These are phyloP conservation scores for Ciborinia camelliae DNA, from an alignment of 2,329 filamentous ascomycete species.

Conservation along the genomic window DNA sequence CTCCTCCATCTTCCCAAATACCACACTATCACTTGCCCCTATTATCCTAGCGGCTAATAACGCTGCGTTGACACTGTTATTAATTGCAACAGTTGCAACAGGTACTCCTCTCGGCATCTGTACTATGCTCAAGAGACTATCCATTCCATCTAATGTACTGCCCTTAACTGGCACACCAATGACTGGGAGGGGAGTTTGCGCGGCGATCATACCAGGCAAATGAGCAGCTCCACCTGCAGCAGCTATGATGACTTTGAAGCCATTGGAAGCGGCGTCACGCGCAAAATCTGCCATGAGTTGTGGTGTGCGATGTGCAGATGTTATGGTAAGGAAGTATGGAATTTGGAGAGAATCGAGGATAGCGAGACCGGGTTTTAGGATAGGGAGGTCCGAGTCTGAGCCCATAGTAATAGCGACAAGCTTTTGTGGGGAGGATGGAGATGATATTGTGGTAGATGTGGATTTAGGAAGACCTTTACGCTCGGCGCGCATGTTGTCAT, in stretches of 20 bases:
- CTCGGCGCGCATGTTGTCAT: constrained; percentile 57
- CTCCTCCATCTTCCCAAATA: constrained; percentile 54
- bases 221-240: constrained; percentile 70
- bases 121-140: constrained; percentile 65
- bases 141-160: constrained; percentile 60
- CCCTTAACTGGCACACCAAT: constrained; percentile 77
- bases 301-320: constrained; percentile 75
- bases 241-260: constrained; percentile 41
- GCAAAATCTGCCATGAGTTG: constrained; percentile 66
- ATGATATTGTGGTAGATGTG: constrained; percentile 38
- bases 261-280: constrained; percentile 27
- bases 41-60: constrained; percentile 68
- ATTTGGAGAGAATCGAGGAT: constrained; percentile 57
- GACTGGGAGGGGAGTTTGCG: constrained; percentile 52
- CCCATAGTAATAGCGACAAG: constrained; percentile 80
- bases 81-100: constrained; percentile 73
- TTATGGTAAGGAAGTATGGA: constrained; percentile 70
- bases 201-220: constrained; percentile 21
- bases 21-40: constrained; percentile 53
- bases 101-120: constrained; percentile 75
- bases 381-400: constrained; percentile 67
- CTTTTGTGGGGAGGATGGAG: constrained; percentile 40
- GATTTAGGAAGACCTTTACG: constrained; percentile 43
- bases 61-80: constrained; percentile 75
- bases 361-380: constrained; percentile 63